These are phyloP conservation scores for Sporothrix globosa DNA, from an alignment of 2,329 filamentous ascomycete genomes.

Conservation along the genomic window DNA sequence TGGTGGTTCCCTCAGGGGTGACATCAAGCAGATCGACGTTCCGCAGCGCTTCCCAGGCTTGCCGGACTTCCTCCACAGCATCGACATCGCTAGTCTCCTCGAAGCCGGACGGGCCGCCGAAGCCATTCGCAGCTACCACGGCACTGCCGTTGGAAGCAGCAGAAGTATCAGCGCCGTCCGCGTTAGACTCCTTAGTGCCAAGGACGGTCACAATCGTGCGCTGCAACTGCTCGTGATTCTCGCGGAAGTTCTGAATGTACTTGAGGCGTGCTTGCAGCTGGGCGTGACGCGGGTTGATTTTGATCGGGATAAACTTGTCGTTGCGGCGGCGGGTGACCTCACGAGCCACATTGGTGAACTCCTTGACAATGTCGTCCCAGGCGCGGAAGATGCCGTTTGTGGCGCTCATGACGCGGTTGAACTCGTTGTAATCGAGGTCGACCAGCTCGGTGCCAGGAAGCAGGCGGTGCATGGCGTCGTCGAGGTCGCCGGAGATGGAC, in stretches of 20 bases:
- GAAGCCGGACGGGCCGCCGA: slow-evolving; percentile 54
- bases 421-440: slow-evolving; percentile 89
- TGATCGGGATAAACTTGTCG: slow-evolving; percentile 98
- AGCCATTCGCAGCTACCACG: not conserved
- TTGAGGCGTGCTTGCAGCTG: slow-evolving; percentile 88
- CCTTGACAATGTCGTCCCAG: slow-evolving; percentile 96
- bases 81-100: slow-evolving; percentile 98
- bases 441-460: slow-evolving; percentile 86
- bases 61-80: slow-evolving; percentile 91
- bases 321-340: slow-evolving; percentile 91
- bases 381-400: slow-evolving; percentile 84
- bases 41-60: slow-evolving; percentile 91
- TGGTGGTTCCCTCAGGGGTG: slow-evolving; percentile 81
- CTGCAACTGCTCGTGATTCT: slow-evolving; percentile 97
- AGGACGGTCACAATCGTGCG: slow-evolving; percentile 97
- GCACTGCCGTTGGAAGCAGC: slow-evolving; percentile 37
- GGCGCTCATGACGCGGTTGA: slow-evolving; percentile 79
- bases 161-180: slow-evolving; percentile 63
- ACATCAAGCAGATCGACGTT: slow-evolving; percentile 96
- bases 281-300: slow-evolving; percentile 83
- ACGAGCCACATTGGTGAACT: slow-evolving; percentile 96
- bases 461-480: slow-evolving; percentile 80
- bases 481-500: slow-evolving; percentile 91
- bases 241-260: slow-evolving; percentile 92
- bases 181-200: slow-evolving; percentile 65